Base-by-base conservation (phyloP, 257 asterid species). In the Linderniella brevidens region DNA sequence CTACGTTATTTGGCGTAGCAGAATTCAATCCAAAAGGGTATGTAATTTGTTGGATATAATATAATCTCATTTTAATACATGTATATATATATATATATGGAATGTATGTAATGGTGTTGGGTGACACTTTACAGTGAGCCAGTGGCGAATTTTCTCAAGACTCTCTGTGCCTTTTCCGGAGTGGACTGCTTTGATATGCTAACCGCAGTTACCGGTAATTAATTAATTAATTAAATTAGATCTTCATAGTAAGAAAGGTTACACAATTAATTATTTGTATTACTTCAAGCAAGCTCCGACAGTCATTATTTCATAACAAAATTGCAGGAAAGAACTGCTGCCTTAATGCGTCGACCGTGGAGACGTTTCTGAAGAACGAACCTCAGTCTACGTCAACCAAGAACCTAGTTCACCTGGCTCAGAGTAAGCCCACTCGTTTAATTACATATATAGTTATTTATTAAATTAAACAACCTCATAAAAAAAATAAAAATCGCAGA, bases 361-460 rank as follows among this genome's bases (percentile, higher is more conserved):
- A 60, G 6, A 18, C 45, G 13, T 72, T 58, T 65, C 36, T 76
- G 57, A 47, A 58, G 64, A 49, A 73, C n/a, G 85, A 73, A 43
- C 80, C 82, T 37, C 95, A 84, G 46, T 37, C 93, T 40, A 77
- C 92, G 17, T 47, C 95, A 0, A 68, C 83, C 0, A 80, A 65
- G 58, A 80, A 80, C 71, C 63, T 75, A 4, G 59, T 71, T 39
- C 93, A 84, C 37, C 49, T 77, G 68, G 67, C 81, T 46, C 90
- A 84, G 54, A 65, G 95, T 77, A 59, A 77, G 88, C 64, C 3
- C 49, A 39, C 43, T 39, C 15, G 4, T 13, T 39, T 13, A 39
- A 2, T 11, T 11, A 39, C 3, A 1, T 11, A 10, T 39, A 39
- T 39, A 13, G 4, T 39, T 13, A n/a, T 13, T 10, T 13, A 39